Evolutionary conservation across 176 grass and related monocot genomes (phyloP).

Genomic region (Aegilops longissima): DNA sequence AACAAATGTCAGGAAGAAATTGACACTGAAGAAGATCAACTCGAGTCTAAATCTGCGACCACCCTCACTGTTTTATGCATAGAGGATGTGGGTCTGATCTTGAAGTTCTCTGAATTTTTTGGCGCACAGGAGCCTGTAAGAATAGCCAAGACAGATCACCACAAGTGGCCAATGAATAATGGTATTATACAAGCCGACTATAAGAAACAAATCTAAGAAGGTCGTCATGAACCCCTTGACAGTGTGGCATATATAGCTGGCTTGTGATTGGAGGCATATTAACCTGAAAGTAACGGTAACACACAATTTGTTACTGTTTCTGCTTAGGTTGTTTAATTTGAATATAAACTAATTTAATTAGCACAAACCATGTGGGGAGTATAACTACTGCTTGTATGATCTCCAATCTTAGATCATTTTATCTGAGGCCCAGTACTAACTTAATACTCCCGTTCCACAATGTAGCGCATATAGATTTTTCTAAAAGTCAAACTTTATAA

Average conservation of each 20-base stretch:
- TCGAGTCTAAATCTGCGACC: slow-evolving; percentile 40
- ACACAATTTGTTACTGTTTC: not conserved
- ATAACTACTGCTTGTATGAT: not conserved
- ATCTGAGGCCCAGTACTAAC: not conserved
- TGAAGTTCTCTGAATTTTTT: slow-evolving; percentile 97
- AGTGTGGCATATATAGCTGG: slow-evolving; percentile 3
- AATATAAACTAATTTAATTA: slow-evolving; percentile 1
- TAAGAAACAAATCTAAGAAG: slow-evolving; percentile 19
- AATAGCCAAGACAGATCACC: slow-evolving; percentile 58
- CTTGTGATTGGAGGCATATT: slow-evolving; percentile 3
- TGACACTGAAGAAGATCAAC: slow-evolving; percentile 47
- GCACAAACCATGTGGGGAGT: not conserved
- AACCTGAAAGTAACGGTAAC: slow-evolving; percentile 6
- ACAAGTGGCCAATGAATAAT: slow-evolving; percentile 57
- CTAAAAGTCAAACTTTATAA: too few relatives aligned
- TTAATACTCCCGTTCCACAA: not conserved
- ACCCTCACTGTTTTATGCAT: slow-evolving; percentile 82
- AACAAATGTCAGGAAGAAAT: slow-evolving; percentile 51
- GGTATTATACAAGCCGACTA: slow-evolving; percentile 33
- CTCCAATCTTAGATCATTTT: not conserved
- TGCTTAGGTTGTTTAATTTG: not conserved
- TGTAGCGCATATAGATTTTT: too few relatives aligned
- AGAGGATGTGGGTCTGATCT: slow-evolving; percentile 71
- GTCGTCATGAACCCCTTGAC: not conserved
- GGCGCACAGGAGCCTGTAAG: slow-evolving; percentile 67